Base-by-base conservation (phyloP, 768 basidiomycete species). In the Kwoniella heveanensis region DNA sequence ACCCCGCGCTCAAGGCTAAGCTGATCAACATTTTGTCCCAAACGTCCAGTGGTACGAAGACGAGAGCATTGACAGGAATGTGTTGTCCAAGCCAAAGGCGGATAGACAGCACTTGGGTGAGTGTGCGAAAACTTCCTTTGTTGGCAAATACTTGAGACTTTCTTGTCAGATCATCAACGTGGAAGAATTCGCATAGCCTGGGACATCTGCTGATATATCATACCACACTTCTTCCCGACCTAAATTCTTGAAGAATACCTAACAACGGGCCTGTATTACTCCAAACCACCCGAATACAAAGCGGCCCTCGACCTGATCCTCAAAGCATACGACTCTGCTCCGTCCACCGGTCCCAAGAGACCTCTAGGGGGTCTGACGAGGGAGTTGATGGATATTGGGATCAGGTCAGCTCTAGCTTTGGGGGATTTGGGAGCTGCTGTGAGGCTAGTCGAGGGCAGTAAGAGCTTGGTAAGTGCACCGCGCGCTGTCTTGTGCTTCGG, bases 361-460 rank as follows among this genome's bases (percentile, higher is more conserved):
- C 29, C 66, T 1, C 36, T 68, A 12, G 67, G 54, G 13, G 63
- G 62, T 19, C 53, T 76, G 29, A 50, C 60, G 3, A 30, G 65
- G 21, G 74, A 76, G 36, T 39, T 70, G 29, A 26, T 76, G 2
- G 74, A 76, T 52, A 68, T 52, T 17, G 71, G 66, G 19, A 70
- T 71, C 1, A 60, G 67, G 19, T 66, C 61, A 8, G 64, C 69
- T 6, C 24, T 70, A 10, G 51, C 27, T 0, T 30, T 39, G n/a
- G 50, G 46, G 0, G 71, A 76, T 59, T 10, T 22, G 4, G 54
- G 50, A 1, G 47, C 37, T 25, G 71, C 59, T 2, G 53, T 70
- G 3, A 47, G 52, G 51, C 57, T 75, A 1, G 73, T 67, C 13
- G 26, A 51, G 19, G 47, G 55, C 6, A 65, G 54, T 15, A 61